Evolutionary conservation across 192 early-diverging fungal species (phyloP), one percentile per base, ranked within the genome.

Genomic region (Coemansia sp.): DNA sequence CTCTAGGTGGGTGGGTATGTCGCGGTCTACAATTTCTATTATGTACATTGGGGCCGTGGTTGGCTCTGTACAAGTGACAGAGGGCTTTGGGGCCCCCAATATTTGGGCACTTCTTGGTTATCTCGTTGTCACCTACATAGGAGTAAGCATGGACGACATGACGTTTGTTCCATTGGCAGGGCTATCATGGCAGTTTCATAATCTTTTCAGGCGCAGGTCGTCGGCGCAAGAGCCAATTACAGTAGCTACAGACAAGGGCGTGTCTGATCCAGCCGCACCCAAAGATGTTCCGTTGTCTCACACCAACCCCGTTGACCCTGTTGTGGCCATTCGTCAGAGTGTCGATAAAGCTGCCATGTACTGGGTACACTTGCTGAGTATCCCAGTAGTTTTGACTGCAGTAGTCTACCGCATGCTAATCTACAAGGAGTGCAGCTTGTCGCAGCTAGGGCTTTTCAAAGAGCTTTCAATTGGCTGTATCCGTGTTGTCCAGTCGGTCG

Each of bases 271-370:
- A 31, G 29, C 12, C 16, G 10, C 33, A 34, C 43, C 44, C 49
- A n/a, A 36, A 36, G 52, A 18, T n/a, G 60, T 0, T 34, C 34
- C 2, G 34, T 36, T n/a, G 31, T 63, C 60, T 10, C 60, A 38
- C 40, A 40, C 24, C n/a, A 54, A 55, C 15, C 44, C 13, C 54
- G 22, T 40, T 38, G 54, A 68, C 15, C 54, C 54, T 24, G 60
- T 61, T 13, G 24, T 41, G 22, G 60, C 41, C 27, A 47, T 61
- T 20, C 67, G 67, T 33, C 36, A 16, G 52, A 69, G 55, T 9
- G 33, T 69, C 57, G 67, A 69, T 41, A 16, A 20, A 27, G 29
- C 36, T 16, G 67, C 67, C 38, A 59, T 69, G 54, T 44, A 59
- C 24, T 44, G 54, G 55, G 43, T 69, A 3, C 18, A 44, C 42